Evolutionary conservation across 2,329 filamentous ascomycete species (phyloP), one percentile per base, ranked within the genome.

Genomic region (Pezicula radicicola): DNA sequence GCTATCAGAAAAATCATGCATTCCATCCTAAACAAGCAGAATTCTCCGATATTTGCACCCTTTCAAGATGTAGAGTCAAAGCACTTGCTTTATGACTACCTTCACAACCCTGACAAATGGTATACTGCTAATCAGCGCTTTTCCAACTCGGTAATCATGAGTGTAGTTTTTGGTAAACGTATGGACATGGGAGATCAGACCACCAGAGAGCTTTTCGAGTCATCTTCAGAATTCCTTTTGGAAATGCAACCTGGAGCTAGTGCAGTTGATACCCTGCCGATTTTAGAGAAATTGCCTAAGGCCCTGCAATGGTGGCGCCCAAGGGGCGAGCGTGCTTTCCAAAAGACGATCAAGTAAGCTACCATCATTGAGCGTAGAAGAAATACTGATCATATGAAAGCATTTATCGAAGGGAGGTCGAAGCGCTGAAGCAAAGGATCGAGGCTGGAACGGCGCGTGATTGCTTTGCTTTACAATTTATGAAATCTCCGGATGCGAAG

Each of bases 261-360:
- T 58, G 52, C 66, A 19, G 67, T 66, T 5, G 68, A 71, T 53
- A 60, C 60, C 2, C 65, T 69, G 28, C 63, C 64, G 4, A 48
- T 66, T 50, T 51, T 71, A 3, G 63, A 60, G 15, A 57, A 55
- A 19, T 46, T 71, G 3, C 68, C 68, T 1, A 55, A 57, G 7
- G 58, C 51, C 28, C 30, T 66, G 36, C 60, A 65, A 48, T 66
- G 61, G 63, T 71, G 54, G 65, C 60, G 57, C 18, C 57, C 50
- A 15, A 54, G 57, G 15, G 68, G 63, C 3, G 47, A 56, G 16
- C 53, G 50, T 36, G 53, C 51, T 27, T 63, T 59, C 48, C 46
- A 59, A 46, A 58, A 57, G 50, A 60, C 43, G 15, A 46, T 48
- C 21, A 48, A 46, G 54, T 55, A 21, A 44, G 43, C 55, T 50